Evolutionary conservation across 2,329 filamentous ascomycete genomes (phyloP).

Genomic region (Trichoderma sp.): DNA sequence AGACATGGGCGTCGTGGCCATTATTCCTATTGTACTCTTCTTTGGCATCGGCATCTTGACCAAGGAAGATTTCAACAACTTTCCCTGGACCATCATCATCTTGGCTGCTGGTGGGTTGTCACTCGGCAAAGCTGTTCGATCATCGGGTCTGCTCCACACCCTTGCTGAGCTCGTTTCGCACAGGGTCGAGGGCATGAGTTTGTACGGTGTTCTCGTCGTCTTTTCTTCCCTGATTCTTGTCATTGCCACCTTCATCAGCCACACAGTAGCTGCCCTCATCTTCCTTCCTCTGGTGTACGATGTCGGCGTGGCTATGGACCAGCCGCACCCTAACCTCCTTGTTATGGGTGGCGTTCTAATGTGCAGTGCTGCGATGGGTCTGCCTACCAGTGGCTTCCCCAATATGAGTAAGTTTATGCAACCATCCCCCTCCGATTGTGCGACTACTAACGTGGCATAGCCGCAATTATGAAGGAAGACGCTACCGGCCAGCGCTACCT

Average conservation of each 20-base stretch:
- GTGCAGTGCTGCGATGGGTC: slow-evolving; percentile 93
- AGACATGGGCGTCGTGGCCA: slow-evolving; percentile 97
- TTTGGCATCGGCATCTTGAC: slow-evolving; percentile 95
- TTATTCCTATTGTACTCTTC: slow-evolving; percentile 93
- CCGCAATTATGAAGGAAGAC: slow-evolving; percentile 99
- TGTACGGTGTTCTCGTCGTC: slow-evolving; percentile 84
- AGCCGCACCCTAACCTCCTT: slow-evolving; percentile 89
- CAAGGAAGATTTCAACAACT: slow-evolving; percentile 99
- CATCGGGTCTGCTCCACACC: slow-evolving; percentile 86
- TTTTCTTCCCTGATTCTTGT: slow-evolving; percentile 84
- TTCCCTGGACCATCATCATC: slow-evolving; percentile 99
- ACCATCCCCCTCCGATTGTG: neutral
- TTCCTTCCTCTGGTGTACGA: slow-evolving; percentile 87
- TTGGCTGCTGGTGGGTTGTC: slow-evolving; percentile 91
- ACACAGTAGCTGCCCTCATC: slow-evolving; percentile 94
- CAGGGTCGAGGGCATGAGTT: slow-evolving; percentile 72
- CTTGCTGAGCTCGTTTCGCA: slow-evolving; percentile 77
- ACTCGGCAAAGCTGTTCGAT: slow-evolving; percentile 90
- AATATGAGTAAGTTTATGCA: slow-evolving; percentile 86
- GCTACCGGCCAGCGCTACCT: slow-evolving; percentile 90
- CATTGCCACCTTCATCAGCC: slow-evolving; percentile 95
- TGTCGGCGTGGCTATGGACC: slow-evolving; percentile 80
- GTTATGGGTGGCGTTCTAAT: slow-evolving; percentile 96
- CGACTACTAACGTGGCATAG: slow-evolving; percentile 46
- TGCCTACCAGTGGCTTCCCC: slow-evolving; percentile 95